These are phyloP conservation scores for Candida awuae DNA, from an alignment of 805 yeast genomes.

Conservation along the genomic window DNA sequence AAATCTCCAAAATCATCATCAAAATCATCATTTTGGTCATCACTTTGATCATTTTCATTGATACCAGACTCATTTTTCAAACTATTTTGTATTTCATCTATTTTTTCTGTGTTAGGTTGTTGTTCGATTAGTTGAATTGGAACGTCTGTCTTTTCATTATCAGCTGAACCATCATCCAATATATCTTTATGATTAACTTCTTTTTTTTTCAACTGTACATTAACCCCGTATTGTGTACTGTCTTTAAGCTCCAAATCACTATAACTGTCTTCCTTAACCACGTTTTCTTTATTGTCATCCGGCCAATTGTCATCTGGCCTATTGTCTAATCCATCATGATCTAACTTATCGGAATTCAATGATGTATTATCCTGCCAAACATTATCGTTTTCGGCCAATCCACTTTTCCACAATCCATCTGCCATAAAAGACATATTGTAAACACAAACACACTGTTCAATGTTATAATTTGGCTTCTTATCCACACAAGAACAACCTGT, in stretches of 20 bases:
- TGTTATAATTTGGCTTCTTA: too few species aligned
- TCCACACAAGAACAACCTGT: too few species aligned
- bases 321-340: background rate
- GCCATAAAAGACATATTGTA: background rate
- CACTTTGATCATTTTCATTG: background rate
- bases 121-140: background rate
- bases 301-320: too few species aligned
- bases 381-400: background rate
- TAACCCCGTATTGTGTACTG: background rate
- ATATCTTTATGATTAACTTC: background rate
- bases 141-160: too few species aligned
- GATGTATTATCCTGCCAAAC: constrained; percentile 1
- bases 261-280: background rate
- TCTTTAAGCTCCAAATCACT: background rate
- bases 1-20: constrained; percentile 24
- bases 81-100: background rate
- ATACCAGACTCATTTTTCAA: too few species aligned
- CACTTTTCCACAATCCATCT: constrained; percentile 6
- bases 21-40: constrained; percentile 5
- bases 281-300: too few species aligned
- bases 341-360: too few species aligned
- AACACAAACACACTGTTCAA: too few species aligned
- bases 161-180: background rate
- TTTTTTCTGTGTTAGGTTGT: background rate
- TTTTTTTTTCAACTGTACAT: background rate